Evolutionary conservation across 305 asterid genomes (phyloP), one percentile per base, ranked within the genome.

Genomic region (Fraxinus albicans): DNA sequence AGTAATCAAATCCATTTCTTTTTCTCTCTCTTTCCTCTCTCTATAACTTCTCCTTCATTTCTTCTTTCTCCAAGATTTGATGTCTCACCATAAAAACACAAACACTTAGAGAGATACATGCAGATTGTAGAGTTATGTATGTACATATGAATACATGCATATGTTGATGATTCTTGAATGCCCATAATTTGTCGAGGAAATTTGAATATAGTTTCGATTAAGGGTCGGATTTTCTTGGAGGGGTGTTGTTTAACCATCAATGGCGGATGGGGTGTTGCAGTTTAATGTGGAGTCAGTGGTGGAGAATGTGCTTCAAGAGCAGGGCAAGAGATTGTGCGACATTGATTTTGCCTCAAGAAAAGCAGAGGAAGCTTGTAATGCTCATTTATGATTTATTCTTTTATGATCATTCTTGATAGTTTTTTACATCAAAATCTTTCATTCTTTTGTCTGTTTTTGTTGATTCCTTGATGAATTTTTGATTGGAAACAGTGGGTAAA

Each of bases 301-400:
- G 81, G 96, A 94, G 81, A 90, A 93, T 83, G 92, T 88, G 83
- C 93, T 93, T 79, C 92, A 90, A 70, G 92, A 92, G 90, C 89
- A 92, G 27, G 95, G 90, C 33, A 91, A 89, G 77, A 78, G 90
- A 82, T 86, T 90, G 40, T 80, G 84, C 86, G 96, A 91, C 81
- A 82, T 90, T 83, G 95, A 96, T 90, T 88, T 92, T 78, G 97
- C 98, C 69, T 90, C 95, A 17, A 89, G 97, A 83, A 96, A 83
- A 80, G 95, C 92, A 9, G 94, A 91, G 82, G 98, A 96, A 92
- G 93, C 94, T 79, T 90, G 99, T 96, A 93, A 38, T 23, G 6
- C 53, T 42, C 31, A 6, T 29, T 58, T 35, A 67, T 79, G 13
- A 70, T 58, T n/a, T 21, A 27, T 77, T 80, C 55, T 33, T 12